Conservation (phyloP, 768 basidiomycete species). For the Rhizopogon rudus region DNA sequence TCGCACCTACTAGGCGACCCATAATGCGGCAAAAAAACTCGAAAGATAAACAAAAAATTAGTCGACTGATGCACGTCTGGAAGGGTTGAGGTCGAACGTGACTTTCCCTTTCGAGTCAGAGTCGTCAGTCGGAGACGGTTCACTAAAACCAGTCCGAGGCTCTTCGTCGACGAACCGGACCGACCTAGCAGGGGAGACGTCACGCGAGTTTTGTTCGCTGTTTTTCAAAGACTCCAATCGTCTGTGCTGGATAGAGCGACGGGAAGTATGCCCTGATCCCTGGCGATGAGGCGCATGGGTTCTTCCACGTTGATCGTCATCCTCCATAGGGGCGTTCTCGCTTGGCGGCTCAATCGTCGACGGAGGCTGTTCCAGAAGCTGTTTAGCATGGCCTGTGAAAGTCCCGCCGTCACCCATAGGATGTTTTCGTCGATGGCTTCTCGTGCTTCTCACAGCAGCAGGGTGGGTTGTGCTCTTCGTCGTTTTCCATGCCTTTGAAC, state of each 20-base stretch:
- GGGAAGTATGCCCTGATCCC: constrained; percentile 9
- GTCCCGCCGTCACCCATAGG: constrained; percentile 12
- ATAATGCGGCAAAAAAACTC: not conserved
- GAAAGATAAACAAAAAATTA: not conserved
- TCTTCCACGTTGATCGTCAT: constrained; percentile 18
- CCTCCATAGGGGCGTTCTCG: not conserved
- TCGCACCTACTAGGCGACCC: not conserved
- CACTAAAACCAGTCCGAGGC: constrained; percentile 9
- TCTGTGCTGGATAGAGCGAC: constrained; percentile 21
- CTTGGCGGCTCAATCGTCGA: not conserved
- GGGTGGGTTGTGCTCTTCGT: constrained; percentile 8
- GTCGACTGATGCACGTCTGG: constrained; percentile 1
- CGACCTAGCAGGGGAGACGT: constrained; percentile 42
- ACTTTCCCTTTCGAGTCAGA: constrained; percentile 11
- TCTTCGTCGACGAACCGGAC: constrained; percentile 41
- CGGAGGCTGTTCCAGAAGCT: not conserved
- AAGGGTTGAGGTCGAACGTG: constrained; percentile 13
- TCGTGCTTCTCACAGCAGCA: not conserved
- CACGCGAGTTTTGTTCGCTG: constrained; percentile 23
- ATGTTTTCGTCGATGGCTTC: constrained; percentile 9
- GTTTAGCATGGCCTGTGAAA: constrained; percentile 1
- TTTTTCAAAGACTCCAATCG: constrained; percentile 24
- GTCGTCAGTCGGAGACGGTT: constrained; percentile 9
- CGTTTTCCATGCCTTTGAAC: constrained; percentile 19
- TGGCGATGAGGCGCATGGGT: constrained; percentile 12